phyloP scores from a whole-genome alignment of 352 stramenopile genomes.

The Globisporangium orthogonon region DNA sequence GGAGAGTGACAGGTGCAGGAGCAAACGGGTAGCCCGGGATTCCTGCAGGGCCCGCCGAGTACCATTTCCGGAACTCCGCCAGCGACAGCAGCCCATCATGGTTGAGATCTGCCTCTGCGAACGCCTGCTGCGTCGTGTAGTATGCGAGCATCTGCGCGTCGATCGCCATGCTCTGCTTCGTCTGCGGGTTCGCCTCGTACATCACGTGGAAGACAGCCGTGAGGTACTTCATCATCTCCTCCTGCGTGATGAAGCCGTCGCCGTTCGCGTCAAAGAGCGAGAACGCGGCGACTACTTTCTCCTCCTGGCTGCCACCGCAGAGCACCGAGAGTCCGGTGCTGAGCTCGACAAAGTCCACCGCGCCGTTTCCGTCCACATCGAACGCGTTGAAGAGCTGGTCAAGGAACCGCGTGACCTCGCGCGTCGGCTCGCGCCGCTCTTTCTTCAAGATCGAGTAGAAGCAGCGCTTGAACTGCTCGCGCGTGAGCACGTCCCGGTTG shows the following conservation, averaged over 20 bases:
- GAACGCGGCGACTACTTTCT: conserved; percentile 80
- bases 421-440: conserved; percentile 43
- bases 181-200: conserved; percentile 32
- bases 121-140: conserved; percentile 77
- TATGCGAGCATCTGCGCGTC: conserved; percentile 48
- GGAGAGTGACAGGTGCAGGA: conserved; percentile 1
- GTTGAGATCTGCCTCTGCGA: conserved; percentile 85
- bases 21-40: not conserved
- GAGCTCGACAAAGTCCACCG: conserved; percentile 75
- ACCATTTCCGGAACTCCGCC: conserved; percentile 83
- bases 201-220: conserved; percentile 66
- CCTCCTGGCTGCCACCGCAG: conserved; percentile 58
- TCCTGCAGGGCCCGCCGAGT: conserved; percentile 15
- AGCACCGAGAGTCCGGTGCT: conserved; percentile 73
- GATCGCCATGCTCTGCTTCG: conserved; percentile 35
- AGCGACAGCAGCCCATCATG: conserved; percentile 67
- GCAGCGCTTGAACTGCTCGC: conserved; percentile 60
- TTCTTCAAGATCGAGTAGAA: conserved; percentile 61
- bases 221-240: conserved; percentile 83
- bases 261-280: conserved; percentile 75
- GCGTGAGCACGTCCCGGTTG: conserved; percentile 28
- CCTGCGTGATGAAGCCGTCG: conserved; percentile 76
- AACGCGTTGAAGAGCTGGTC: conserved; percentile 76
- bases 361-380: conserved; percentile 57
- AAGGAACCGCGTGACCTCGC: conserved; percentile 49